Evolutionary conservation across 441 rosid species (phyloP).

Genomic region (Erodium moschatum): DNA sequence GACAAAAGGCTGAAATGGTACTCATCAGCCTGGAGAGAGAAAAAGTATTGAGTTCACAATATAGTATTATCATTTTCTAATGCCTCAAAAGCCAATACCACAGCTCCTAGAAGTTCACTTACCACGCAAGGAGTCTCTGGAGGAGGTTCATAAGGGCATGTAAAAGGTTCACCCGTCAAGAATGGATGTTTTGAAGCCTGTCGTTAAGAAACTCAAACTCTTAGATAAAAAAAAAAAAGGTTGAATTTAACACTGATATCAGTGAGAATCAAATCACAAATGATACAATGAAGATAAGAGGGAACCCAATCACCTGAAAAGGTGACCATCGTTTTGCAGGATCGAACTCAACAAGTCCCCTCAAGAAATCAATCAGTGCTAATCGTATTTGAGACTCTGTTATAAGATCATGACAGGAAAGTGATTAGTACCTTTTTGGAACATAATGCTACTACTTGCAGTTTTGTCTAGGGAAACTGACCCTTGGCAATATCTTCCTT

Average conservation of each 20-base stretch:
- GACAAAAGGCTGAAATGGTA: background rate
- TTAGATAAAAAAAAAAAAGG: conserved; percentile 12
- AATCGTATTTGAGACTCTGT: conserved; percentile 81
- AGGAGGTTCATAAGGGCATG: conserved; percentile 77
- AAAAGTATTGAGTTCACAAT: conserved; percentile 13
- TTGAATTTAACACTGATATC: conserved; percentile 12
- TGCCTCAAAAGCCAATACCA: conserved; percentile 12
- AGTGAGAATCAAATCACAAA: conserved; percentile 6
- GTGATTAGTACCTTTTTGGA: conserved; percentile 19
- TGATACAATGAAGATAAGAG: conserved; percentile 12
- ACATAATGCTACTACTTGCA: background rate
- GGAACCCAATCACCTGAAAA: conserved; percentile 58
- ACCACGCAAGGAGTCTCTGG: conserved; percentile 83
- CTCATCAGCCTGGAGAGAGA: background rate
- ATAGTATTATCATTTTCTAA: background rate
- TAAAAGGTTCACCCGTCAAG: conserved; percentile 96
- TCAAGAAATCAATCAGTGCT: conserved; percentile 91
- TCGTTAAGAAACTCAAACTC: conserved; percentile 24
- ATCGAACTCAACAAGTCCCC: conserved; percentile 98
- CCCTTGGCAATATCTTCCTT: conserved; percentile 78
- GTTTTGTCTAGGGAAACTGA: conserved; percentile 25
- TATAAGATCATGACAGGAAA: conserved; percentile 20
- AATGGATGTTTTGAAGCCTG: conserved; percentile 99
- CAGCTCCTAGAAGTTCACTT: conserved; percentile 24
- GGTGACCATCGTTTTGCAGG: conserved; percentile 99